Conservation (phyloP, 176 grass and related monocot species). For the Aegilops umbellulata region DNA sequence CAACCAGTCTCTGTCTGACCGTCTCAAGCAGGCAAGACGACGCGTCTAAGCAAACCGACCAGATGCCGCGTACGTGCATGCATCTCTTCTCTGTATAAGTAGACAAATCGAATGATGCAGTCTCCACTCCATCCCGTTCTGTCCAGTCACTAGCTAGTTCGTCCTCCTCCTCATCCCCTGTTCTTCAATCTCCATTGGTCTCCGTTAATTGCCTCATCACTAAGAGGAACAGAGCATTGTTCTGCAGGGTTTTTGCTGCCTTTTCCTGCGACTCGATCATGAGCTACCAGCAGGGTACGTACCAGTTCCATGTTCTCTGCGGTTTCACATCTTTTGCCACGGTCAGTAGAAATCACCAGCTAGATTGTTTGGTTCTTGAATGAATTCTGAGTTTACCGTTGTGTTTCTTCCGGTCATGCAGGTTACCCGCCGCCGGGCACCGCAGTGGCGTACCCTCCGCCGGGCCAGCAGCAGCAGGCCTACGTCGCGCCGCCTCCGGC, state of each 20-base stretch:
- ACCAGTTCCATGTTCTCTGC: background rate
- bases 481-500: conserved; percentile 3
- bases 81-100: background rate
- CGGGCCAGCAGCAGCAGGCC: conserved; percentile 4
- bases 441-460: background rate
- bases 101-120: background rate
- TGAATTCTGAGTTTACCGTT: background rate
- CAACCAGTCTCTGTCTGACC: background rate
- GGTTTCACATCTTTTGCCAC: background rate
- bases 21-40: background rate
- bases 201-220: background rate
- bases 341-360: background rate
- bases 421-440: background rate
- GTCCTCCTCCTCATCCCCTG: background rate
- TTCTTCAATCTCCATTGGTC: too few species aligned
- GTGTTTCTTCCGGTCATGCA: background rate
- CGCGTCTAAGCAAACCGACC: background rate
- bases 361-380: background rate
- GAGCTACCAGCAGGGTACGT: conserved; percentile 17
- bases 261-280: background rate
- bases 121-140: background rate
- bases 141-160: background rate
- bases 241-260: too few species aligned
- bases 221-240: background rate
- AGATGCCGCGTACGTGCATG: background rate